Conservation (phyloP, 345 rosid genomes). For the Lepidium sativum region DNA sequence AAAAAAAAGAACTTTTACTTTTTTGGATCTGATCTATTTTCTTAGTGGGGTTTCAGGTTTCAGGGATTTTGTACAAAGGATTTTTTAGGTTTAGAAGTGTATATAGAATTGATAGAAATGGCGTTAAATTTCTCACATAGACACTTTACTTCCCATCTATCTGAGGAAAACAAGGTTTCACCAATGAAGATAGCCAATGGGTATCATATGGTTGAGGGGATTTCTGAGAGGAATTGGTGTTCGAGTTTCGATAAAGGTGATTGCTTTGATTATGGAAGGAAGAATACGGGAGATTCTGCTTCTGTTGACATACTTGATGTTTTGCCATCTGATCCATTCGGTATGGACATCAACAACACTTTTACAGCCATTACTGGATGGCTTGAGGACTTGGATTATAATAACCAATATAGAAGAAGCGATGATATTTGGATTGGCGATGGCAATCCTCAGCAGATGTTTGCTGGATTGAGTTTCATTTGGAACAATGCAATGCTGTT, state of each 20-base stretch:
- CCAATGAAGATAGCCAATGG: constrained; percentile 67
- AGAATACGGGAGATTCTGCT: constrained; percentile 42
- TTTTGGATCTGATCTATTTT: constrained; percentile 24
- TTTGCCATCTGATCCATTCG: constrained; percentile 93
- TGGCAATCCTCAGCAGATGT: constrained; percentile 45
- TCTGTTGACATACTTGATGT: constrained; percentile 75
- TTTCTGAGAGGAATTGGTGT: constrained; percentile 40
- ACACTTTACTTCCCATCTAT: constrained; percentile 45
- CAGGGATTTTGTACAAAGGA: constrained; percentile 18
- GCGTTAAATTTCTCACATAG: constrained; percentile 83
- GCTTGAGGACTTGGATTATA: constrained; percentile 84
- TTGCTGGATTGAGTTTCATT: constrained; percentile 69
- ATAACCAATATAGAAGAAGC: constrained; percentile 33
- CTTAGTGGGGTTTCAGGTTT: not conserved
- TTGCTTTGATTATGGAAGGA: constrained; percentile 55
- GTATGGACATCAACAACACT: constrained; percentile 64
- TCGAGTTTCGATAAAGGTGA: constrained; percentile 38
- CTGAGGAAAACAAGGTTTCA: constrained; percentile 61
- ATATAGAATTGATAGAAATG: constrained; percentile 38
- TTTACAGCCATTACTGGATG: constrained; percentile 77
- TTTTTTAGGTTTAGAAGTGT: not conserved
- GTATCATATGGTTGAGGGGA: constrained; percentile 40
- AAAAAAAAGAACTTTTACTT: not conserved
- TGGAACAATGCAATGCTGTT: constrained; percentile 76
- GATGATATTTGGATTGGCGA: constrained; percentile 36